Evolutionary conservation across 208 protist genomes (phyloP).

Genomic region (Strigomonas galati): DNA sequence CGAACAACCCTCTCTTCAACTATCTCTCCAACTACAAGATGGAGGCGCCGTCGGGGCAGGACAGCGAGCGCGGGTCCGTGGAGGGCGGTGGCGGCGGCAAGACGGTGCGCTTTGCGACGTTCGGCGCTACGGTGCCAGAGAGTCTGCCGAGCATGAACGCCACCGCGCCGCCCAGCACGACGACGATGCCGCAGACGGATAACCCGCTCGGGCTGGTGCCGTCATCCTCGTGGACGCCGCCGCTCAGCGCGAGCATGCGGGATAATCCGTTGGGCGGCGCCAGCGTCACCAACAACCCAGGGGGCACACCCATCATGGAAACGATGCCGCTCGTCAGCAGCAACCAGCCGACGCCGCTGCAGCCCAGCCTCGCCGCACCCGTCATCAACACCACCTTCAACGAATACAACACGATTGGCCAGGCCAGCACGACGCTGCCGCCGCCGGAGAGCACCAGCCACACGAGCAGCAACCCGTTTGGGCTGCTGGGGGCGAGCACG

Average conservation of each 20-base stretch:
- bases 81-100: background rate
- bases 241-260: too few species aligned
- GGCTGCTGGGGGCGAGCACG: background rate
- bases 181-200: background rate
- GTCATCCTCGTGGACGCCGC: too few species aligned
- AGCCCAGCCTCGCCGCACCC: background rate
- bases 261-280: background rate
- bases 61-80: background rate
- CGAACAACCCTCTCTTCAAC: constrained; percentile 15
- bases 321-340: background rate
- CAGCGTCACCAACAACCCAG: too few species aligned
- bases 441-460: too few species aligned
- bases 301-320: too few species aligned
- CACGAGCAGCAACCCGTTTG: too few species aligned
- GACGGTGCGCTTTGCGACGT: constrained; percentile 2
- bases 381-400: background rate
- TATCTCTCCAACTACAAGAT: constrained; percentile 20
- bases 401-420: background rate
- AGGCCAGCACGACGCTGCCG: background rate
- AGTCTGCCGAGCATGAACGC: constrained; percentile 1
- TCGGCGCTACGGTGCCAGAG: too few species aligned
- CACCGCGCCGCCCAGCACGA: background rate
- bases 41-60: background rate
- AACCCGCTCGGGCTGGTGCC: too few species aligned
- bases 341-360: background rate